Evolutionary conservation across 73 alveolate genomes (phyloP).

Genomic region (Uronychia setigera): DNA sequence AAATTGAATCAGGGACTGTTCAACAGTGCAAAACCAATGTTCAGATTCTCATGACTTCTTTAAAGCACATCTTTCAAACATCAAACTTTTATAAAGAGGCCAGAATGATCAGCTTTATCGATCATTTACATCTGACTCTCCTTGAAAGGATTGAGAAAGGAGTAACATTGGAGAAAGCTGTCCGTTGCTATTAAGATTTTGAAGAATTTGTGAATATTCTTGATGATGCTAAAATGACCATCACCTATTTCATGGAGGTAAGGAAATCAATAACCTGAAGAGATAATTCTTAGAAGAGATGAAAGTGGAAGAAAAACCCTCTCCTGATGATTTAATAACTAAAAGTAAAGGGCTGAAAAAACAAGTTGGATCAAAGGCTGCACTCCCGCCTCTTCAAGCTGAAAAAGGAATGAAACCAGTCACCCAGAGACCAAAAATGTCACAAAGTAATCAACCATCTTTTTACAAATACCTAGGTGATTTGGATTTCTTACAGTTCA

Average conservation of each 20-base stretch:
- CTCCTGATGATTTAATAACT: neutral
- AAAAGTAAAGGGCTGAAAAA: neutral
- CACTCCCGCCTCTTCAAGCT: neutral
- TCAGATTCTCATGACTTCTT: conserved; percentile 2
- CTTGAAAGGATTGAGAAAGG: conserved; percentile 15
- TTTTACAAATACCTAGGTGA: neutral
- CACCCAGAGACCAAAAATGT: neutral
- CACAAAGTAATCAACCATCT: neutral
- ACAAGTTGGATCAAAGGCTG: neutral
- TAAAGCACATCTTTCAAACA: conserved; percentile 44
- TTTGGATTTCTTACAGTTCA: neutral
- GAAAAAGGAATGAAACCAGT: neutral
- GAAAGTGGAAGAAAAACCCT: neutral
- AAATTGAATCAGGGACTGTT: conserved; percentile 16
- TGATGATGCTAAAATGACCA: neutral
- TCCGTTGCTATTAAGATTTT: conserved; percentile 7
- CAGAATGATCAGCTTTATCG: conserved; percentile 50
- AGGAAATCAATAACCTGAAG: neutral
- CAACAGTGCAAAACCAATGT: conserved; percentile 5
- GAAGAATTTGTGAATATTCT: conserved; percentile 4
- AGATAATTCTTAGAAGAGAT: neutral
- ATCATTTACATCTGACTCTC: conserved; percentile 15
- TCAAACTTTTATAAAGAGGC: conserved; percentile 63
- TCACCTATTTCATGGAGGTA: neutral
- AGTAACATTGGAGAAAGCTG: neutral